Conservation (phyloP, 805 yeast genomes). For the Candida coquimbonensis region DNA sequence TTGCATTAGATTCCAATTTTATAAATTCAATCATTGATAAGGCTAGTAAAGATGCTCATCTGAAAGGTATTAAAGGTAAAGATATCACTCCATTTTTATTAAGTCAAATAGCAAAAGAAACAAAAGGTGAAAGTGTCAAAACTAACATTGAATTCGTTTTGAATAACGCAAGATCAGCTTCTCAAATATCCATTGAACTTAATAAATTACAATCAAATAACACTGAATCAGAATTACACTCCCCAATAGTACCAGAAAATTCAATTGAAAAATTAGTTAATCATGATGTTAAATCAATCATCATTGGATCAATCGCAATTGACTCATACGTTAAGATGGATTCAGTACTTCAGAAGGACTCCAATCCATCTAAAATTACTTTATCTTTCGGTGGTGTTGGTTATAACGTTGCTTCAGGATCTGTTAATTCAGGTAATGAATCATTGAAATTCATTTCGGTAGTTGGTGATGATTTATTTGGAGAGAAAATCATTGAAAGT, state of each 20-base stretch:
- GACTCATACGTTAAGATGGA: slow-evolving; percentile 56
- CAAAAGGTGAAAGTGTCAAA: slow-evolving; percentile 62
- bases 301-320: slow-evolving; percentile 72
- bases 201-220: neutral
- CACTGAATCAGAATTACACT: too few relatives aligned
- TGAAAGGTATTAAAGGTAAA: slow-evolving; percentile 56
- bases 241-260: neutral
- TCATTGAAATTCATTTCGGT: slow-evolving; percentile 44
- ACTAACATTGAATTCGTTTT: slow-evolving; percentile 71
- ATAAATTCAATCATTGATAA: slow-evolving; percentile 50
- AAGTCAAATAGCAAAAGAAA: slow-evolving; percentile 53
- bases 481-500: slow-evolving; percentile 30
- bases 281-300: slow-evolving; percentile 27
- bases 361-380: slow-evolving; percentile 60
- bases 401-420: slow-evolving; percentile 66
- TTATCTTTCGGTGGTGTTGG: slow-evolving; percentile 81
- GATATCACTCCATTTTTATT: slow-evolving; percentile 74
- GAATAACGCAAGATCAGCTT: slow-evolving; percentile 65
- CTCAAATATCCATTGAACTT: slow-evolving; percentile 50
- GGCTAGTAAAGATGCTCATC: slow-evolving; percentile 52
- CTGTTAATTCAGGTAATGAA: slow-evolving; percentile 29
- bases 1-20: slow-evolving; percentile 47
- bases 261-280: neutral
- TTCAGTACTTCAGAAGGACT: slow-evolving; percentile 40
- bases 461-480: slow-evolving; percentile 55